A percentile compares a stretch with the other conserved stretches of the same genome.
phyloP scores from a whole-genome alignment of 805 yeast species.

The Ogataea philodendri region DNA sequence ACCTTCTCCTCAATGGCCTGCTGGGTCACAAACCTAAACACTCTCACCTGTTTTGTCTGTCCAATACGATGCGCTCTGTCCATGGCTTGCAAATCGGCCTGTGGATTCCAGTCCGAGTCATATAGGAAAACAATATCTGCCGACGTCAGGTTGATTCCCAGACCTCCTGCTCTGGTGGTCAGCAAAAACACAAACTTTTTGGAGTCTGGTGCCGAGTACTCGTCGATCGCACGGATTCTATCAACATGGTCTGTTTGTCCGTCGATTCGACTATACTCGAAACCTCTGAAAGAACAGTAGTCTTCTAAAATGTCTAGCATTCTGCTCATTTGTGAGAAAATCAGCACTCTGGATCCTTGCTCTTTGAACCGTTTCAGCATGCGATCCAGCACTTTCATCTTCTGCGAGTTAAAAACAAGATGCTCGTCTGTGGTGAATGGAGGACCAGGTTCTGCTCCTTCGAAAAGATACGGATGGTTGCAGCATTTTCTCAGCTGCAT shows the following conservation, averaged over 20 bases:
- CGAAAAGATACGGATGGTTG: conserved; percentile 80
- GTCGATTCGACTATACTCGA: conserved; percentile 74
- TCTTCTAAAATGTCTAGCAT: conserved; percentile 79
- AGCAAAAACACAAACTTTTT: conserved; percentile 70
- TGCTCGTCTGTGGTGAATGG: conserved; percentile 86
- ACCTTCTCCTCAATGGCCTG: conserved; percentile 84
- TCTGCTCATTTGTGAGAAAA: conserved; percentile 83
- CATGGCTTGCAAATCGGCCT: conserved; percentile 87
- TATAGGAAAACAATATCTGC: conserved; percentile 74
- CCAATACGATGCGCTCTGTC: conserved; percentile 89
- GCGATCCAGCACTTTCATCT: conserved; percentile 69
- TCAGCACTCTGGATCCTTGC: conserved; percentile 75
- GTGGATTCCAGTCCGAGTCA: conserved; percentile 89
- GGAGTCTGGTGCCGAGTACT: conserved; percentile 71
- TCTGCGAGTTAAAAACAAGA: conserved; percentile 68
- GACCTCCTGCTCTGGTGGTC: conserved; percentile 88
- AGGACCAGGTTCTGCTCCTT: conserved; percentile 90
- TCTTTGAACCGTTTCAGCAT: conserved; percentile 56
- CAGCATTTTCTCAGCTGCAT: conserved; percentile 86
- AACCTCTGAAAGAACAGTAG: conserved; percentile 68
- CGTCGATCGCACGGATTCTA: conserved; percentile 73
- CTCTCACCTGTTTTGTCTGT: conserved; percentile 79
- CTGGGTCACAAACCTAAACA: conserved; percentile 73
- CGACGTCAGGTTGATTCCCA: conserved; percentile 79
- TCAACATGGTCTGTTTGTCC: conserved; percentile 81